Base-by-base conservation (phyloP, 495 filamentous ascomycete genomes). In the Aspergillus heteromorphus region DNA sequence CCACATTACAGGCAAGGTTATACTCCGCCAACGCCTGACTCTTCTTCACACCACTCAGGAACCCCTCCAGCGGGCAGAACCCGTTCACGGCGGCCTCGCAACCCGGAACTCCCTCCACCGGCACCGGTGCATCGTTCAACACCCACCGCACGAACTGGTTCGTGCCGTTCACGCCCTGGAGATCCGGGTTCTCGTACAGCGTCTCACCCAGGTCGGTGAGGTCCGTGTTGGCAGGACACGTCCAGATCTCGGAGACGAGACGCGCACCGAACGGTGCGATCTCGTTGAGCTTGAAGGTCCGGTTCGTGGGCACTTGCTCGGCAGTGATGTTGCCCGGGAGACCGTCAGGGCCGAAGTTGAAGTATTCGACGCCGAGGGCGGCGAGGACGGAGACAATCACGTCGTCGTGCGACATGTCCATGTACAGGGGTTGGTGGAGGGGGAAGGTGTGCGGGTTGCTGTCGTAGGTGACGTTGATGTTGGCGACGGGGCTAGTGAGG, bases 241-340 rank as follows among this genome's bases (percentile, higher is more conserved):
- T 66, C 66, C 66, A 71, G 50, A 88, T 67, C 60, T 88, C 84
- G 13, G 86, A 84, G 58, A 86, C 79, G 2, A 88, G 65, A 4
- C 83, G 70, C 0, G 80, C 83, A 11, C 74, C 83, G 59, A 87
- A 88, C 4, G 84, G 83, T 23, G 79, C 77, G 20, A 88, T 63
- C 23, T 70, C 51, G 20, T 51, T 59, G 1, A 70, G 48, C 9
- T 38, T 31, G 48, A 72, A 72, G 9, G 49, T 63, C 1, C 60
- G 62, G 11, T 64, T 52, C 10, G 42, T 13, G 0, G 62, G 63
- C 11, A 64, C 64, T 45, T 83, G 78, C 2, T 10, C 13, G 9
- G 9, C 31, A 2, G 31, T 36, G 42, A 85, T 73, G 3, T 65
- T 61, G 2, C 69, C 62, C 0, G 81, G 79, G 2, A 82, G 61